Evolutionary conservation across 768 basidiomycete species (phyloP), one percentile per base, ranked within the genome.

Genomic region (Tephrocybe sp.): DNA sequence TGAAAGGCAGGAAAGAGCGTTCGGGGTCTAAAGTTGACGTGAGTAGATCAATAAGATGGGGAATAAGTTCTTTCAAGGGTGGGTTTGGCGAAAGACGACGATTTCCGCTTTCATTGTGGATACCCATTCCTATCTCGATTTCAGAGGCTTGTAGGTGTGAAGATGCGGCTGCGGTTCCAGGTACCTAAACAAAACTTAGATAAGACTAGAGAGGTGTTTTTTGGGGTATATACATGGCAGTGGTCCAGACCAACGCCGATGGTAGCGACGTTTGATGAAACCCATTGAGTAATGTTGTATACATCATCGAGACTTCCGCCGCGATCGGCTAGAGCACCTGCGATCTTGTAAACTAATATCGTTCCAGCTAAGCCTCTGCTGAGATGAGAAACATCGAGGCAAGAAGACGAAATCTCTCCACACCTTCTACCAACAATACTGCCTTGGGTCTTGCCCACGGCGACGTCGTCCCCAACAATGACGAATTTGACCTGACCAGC

Each of bases 221-320:
- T 40, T 37, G 19, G 22, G 3, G 9, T 27, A 32, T 13, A 44
- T 64, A 92, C 92, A 68, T 93, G 92, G 51, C 89, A 91, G 63
- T 96, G 93, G 40, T 92, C 92, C 26, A 94, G 75, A 21, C 89
- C 91, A 32, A 88, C 89, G 27, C 92, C 92, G 48, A 95, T 83
- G 9, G 92, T 94, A 4, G 77, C 91, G 22, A 92, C 71, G 45
- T 78, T 79, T n/a, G 74, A 68, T 0, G 89, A 74, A 19, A 83
- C 73, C 69, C 82, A 85, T 57, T 86, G 73, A 0, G 90, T 88
- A 13, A 84, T 63, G 36, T 69, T 61, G 61, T 86, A 78, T 5
- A 95, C 87, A 41, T 86, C 77, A 32, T 88, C 77, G 25, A 95
- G 80, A 45, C 69, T 69, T 15, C 75, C 86, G 5, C 89, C 90